phyloP scores from a whole-genome alignment of 73 alveolate species.

The Stentor roeselii region DNA sequence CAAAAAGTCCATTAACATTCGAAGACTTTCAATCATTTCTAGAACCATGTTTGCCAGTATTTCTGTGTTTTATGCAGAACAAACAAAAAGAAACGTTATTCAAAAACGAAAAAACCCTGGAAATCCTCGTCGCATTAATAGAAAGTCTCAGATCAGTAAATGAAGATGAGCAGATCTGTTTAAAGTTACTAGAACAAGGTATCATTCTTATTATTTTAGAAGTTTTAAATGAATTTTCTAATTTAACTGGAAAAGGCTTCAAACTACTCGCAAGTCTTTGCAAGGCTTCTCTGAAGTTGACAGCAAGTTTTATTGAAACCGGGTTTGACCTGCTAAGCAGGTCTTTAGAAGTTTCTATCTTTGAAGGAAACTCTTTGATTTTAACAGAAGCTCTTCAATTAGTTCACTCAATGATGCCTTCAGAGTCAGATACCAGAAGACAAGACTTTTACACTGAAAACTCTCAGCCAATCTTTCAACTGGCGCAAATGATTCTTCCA shows the following conservation, averaged over 20 bases:
- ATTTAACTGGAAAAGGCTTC: not conserved
- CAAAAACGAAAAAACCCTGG: not conserved
- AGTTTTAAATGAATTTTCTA: not conserved
- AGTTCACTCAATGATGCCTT: not conserved
- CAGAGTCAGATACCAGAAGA: not conserved
- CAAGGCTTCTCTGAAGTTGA: not conserved
- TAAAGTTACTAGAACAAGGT: not conserved
- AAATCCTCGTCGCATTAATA: not conserved
- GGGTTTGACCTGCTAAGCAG: not conserved
- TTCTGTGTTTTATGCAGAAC: not conserved
- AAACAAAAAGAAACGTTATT: not conserved
- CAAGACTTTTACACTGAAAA: constrained; percentile 31
- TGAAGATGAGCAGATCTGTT: not conserved
- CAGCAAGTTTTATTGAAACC: not conserved
- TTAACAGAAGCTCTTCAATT: not conserved
- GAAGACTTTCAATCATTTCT: not conserved
- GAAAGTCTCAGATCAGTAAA: not conserved
- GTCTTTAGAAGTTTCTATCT: not conserved
- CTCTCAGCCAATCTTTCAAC: constrained; percentile 12
- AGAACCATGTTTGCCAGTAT: not conserved
- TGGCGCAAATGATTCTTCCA: constrained; percentile 52
- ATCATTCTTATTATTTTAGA: not conserved
- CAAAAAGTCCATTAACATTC: not conserved
- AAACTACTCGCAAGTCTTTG: not conserved
- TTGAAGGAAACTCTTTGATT: not conserved